Evolutionary conservation across 495 filamentous ascomycete species (phyloP).

Genomic region (Xylaria bambusicola): DNA sequence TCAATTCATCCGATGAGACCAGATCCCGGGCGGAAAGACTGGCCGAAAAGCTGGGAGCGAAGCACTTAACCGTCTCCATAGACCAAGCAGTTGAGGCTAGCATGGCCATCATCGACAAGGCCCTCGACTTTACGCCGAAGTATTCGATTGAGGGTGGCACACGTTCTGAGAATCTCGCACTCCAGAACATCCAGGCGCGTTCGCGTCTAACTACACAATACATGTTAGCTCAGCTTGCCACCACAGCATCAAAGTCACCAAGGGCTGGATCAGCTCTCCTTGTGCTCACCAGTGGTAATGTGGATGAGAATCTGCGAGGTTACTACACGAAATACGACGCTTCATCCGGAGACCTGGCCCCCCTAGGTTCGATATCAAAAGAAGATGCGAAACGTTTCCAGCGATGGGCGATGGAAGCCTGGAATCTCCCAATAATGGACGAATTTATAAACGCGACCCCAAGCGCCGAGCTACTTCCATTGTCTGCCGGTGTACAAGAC

Average conservation of each 20-base stretch:
- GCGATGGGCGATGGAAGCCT: conserved; percentile 56
- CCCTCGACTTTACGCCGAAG: conserved; percentile 22
- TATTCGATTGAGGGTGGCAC: conserved; percentile 68
- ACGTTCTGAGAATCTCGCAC: conserved; percentile 54
- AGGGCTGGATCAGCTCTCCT: conserved; percentile 50
- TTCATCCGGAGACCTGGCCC: conserved; percentile 50
- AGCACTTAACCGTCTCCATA: conserved; percentile 11
- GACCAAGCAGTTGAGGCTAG: conserved; percentile 12
- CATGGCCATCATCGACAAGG: conserved; percentile 5
- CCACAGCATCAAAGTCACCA: conserved; percentile 45
- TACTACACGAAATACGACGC: conserved; percentile 78
- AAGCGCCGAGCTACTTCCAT: conserved; percentile 74
- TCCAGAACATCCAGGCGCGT: conserved; percentile 79
- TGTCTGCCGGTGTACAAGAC: conserved; percentile 61
- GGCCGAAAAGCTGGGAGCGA: conserved; percentile 11
- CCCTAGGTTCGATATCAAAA: conserved; percentile 49
- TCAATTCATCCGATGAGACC: conserved; percentile 9
- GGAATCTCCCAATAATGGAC: conserved; percentile 63
- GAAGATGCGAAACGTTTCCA: conserved; percentile 73
- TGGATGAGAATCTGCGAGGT: conserved; percentile 52
- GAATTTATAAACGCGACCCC: conserved; percentile 68
- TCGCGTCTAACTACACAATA: conserved; percentile 72
- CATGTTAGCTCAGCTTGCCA: conserved; percentile 65
- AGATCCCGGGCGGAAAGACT: conserved; percentile 1
- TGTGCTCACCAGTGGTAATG: conserved; percentile 52